Evolutionary conservation across 129 eudicot genomes (phyloP).

Genomic region (Lactuca saligna): DNA sequence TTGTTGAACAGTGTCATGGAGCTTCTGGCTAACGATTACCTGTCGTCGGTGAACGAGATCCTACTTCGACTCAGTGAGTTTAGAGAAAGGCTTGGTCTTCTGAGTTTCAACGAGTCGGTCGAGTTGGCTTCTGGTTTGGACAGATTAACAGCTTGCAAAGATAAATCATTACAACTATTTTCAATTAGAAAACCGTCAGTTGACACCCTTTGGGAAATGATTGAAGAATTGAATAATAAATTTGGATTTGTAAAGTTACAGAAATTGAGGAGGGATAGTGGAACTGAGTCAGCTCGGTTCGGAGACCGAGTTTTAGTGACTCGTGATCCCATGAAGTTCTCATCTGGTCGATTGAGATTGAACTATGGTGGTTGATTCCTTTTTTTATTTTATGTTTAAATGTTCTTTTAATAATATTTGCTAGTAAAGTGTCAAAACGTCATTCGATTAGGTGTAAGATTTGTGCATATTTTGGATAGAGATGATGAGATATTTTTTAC

Average conservation of each 20-base stretch:
- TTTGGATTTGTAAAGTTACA: conserved; percentile 38
- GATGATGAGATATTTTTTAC: neutral
- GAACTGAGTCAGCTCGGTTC: conserved; percentile 76
- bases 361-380: conserved; percentile 8
- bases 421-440: neutral
- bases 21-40: conserved; percentile 51
- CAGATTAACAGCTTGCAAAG: conserved; percentile 50
- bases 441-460: conserved; percentile 7
- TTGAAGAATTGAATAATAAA: conserved; percentile 43
- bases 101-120: conserved; percentile 73
- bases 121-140: conserved; percentile 56
- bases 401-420: neutral
- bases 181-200: conserved; percentile 36
- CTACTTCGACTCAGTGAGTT: conserved; percentile 62
- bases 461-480: conserved; percentile 19
- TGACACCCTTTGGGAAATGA: conserved; percentile 55
- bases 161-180: conserved; percentile 34
- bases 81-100: conserved; percentile 41
- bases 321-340: conserved; percentile 51
- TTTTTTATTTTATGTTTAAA: neutral
- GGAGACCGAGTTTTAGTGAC: conserved; percentile 43
- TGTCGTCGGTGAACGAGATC: conserved; percentile 44
- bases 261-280: conserved; percentile 31
- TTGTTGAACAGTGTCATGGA: conserved; percentile 47
- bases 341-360: conserved; percentile 55